Conservation (phyloP, 2,329 filamentous ascomycete species). For the Trichoderma sp. region DNA sequence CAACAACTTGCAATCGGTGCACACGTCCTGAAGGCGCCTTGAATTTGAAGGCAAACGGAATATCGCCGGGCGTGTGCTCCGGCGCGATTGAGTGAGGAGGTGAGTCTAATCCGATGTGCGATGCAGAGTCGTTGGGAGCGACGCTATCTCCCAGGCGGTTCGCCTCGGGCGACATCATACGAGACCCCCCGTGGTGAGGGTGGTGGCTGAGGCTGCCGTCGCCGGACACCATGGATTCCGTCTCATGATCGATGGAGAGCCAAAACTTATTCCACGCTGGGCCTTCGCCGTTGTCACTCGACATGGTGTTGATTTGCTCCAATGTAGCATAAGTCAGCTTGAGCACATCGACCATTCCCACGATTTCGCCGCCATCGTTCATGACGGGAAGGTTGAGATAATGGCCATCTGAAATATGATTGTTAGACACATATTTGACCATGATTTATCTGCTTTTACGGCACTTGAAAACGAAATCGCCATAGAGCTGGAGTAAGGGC, state of each 20-base stretch:
- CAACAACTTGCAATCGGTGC: slow-evolving; percentile 83
- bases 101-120: slow-evolving; percentile 81
- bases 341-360: slow-evolving; percentile 98
- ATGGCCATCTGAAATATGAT: slow-evolving; percentile 72
- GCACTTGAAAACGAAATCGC: slow-evolving; percentile 1
- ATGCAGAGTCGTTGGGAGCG: slow-evolving; percentile 90
- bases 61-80: slow-evolving; percentile 63
- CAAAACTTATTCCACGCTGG: slow-evolving; percentile 99
- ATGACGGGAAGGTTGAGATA: slow-evolving; percentile 98
- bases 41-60: slow-evolving; percentile 97
- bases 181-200: slow-evolving; percentile 61
- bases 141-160: slow-evolving; percentile 79
- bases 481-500: not conserved
- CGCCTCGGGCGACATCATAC: slow-evolving; percentile 79
- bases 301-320: slow-evolving; percentile 97
- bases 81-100: slow-evolving; percentile 67
- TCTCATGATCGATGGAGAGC: slow-evolving; percentile 92
- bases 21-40: slow-evolving; percentile 95
- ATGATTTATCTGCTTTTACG: slow-evolving; percentile 6
- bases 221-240: slow-evolving; percentile 94
- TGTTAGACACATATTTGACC: slow-evolving; percentile 22
- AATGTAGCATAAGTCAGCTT: slow-evolving; percentile 98
- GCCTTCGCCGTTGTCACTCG: slow-evolving; percentile 82
- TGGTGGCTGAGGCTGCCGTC: slow-evolving; percentile 73
- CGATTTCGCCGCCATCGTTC: slow-evolving; percentile 95